phyloP scores from a whole-genome alignment of 176 grass and related monocot species.

The Oryza nivara region DNA sequence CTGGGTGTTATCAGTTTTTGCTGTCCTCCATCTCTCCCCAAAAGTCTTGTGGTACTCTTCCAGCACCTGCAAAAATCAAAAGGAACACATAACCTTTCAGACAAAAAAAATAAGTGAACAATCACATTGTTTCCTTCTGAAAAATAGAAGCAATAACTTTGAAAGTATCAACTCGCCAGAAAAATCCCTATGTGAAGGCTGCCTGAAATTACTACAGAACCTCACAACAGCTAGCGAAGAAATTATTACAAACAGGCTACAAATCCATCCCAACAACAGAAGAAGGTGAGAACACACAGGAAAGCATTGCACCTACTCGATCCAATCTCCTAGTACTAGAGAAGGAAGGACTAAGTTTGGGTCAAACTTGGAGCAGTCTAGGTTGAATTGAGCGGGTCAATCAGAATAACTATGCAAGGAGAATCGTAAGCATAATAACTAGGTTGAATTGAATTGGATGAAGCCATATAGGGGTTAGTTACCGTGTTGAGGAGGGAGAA shows the following conservation, averaged over 20 bases:
- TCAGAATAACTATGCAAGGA: background rate
- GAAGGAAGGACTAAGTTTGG: background rate
- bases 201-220: too few relatives aligned
- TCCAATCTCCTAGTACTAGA: background rate
- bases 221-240: too few relatives aligned
- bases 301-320: background rate
- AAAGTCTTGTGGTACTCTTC: conserved; percentile 89
- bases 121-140: too few relatives aligned
- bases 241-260: too few relatives aligned
- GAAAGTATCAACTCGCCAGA: too few relatives aligned
- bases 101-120: too few relatives aligned
- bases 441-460: background rate
- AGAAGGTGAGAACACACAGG: background rate
- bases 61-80: conserved; percentile 49
- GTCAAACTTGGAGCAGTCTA: too few relatives aligned
- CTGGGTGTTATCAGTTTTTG: conserved; percentile 51
- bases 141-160: too few relatives aligned
- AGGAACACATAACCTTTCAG: background rate
- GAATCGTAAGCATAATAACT: background rate
- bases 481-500: conserved; percentile 63
- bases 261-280: too few relatives aligned
- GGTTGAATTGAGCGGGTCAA: background rate
- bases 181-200: too few relatives aligned
- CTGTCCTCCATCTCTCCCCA: conserved; percentile 78
- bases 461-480: background rate